phyloP scores from a whole-genome alignment of 2,329 filamentous ascomycete species.

The Ceratocystiopsis sp. region DNA sequence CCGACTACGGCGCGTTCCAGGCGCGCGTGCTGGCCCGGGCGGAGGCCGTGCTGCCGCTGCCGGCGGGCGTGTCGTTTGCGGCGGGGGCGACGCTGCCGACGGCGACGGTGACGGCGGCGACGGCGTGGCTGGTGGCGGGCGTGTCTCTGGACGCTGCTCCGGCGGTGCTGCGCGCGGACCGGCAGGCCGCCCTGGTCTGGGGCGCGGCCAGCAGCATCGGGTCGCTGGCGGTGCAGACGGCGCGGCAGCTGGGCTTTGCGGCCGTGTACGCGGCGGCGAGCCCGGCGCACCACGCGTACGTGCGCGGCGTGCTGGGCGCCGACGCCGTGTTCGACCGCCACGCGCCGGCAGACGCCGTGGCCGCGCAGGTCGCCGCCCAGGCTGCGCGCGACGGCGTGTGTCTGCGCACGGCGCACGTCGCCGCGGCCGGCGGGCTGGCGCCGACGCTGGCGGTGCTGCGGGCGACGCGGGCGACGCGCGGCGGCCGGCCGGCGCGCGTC shows the following conservation, averaged over 20 bases:
- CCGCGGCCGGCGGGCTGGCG: no score
- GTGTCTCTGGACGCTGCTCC: neutral
- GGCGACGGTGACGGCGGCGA: neutral
- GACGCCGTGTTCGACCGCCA: neutral
- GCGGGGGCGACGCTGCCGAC: no score
- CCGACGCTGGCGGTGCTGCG: no score
- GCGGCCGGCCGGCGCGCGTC: no score
- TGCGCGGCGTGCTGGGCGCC: neutral
- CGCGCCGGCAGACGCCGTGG: neutral
- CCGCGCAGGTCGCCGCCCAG: neutral
- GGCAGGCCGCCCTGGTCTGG: slow-evolving; percentile 3
- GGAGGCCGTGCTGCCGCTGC: no score
- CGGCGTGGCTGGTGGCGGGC: neutral
- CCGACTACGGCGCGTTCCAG: no score
- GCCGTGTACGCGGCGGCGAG: slow-evolving; percentile 1
- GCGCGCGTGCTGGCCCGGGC: no score
- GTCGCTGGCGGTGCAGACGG: slow-evolving; percentile 3
- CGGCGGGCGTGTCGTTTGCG: no score
- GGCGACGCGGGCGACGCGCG: no score
- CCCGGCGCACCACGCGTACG: no score
- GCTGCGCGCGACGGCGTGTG: no score
- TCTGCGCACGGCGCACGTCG: no score
- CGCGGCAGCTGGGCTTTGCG: slow-evolving; percentile 1
- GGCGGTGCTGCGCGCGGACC: neutral
- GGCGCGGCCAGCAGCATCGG: slow-evolving; percentile 4